These are phyloP conservation scores for Hymenoscyphus scutula DNA, from an alignment of 2,329 filamentous ascomycete genomes.

Conservation along the genomic window DNA sequence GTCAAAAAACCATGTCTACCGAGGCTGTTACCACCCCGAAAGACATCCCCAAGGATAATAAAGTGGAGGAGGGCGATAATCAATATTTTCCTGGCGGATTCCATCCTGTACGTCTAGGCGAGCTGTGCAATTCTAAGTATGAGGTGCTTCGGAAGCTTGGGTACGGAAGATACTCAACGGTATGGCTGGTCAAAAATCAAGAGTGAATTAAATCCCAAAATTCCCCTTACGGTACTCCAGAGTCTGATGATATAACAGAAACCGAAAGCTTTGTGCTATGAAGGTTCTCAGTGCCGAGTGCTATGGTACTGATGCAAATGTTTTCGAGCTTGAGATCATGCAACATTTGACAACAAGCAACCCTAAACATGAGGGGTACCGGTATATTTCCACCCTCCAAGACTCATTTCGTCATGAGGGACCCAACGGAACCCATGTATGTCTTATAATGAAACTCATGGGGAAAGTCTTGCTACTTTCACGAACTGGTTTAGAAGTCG, in stretches of 20 bases:
- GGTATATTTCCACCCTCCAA: not conserved
- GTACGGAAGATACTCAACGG: conserved; percentile 3
- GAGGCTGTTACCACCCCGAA: too few relatives aligned
- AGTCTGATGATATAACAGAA: not conserved
- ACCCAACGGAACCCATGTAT: not conserved
- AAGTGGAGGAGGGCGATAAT: not conserved
- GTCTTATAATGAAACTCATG: not conserved
- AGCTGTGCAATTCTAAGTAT: conserved; percentile 1
- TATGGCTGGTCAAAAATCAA: conserved; percentile 3
- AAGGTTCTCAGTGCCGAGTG: not conserved
- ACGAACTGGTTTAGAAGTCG: not conserved
- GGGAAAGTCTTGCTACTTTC: not conserved
- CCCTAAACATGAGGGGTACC: not conserved
- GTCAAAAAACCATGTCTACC: too few relatives aligned
- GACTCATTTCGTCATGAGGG: not conserved
- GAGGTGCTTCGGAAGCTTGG: conserved; percentile 7
- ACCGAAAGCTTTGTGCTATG: not conserved
- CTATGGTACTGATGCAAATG: not conserved
- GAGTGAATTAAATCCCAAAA: not conserved
- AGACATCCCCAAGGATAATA: too few relatives aligned
- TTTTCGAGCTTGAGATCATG: conserved; percentile 1
- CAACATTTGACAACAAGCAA: not conserved
- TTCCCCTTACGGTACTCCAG: not conserved
- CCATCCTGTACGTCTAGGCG: conserved; percentile 5
- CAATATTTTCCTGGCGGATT: not conserved